Conservation (phyloP, 176 grass and related monocot species). For the Cocos nucifera region DNA sequence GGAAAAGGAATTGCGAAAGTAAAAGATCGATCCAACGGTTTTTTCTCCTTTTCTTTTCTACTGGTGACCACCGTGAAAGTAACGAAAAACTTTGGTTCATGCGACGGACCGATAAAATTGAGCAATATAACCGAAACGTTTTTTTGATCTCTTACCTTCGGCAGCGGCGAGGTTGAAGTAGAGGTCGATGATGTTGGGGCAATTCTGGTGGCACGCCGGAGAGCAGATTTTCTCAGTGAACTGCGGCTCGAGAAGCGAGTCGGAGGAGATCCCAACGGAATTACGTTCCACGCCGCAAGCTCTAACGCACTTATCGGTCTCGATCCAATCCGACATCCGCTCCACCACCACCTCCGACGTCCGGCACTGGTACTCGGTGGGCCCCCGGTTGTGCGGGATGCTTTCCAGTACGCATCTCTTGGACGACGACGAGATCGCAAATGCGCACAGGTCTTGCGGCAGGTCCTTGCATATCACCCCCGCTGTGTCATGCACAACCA, state of each 20-base stretch:
- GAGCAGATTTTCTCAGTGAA: conserved; percentile 42
- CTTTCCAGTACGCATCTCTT: conserved; percentile 68
- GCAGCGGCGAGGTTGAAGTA: conserved; percentile 69
- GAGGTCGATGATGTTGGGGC: conserved; percentile 80
- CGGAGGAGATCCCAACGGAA: conserved; percentile 64
- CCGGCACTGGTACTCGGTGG: conserved; percentile 50
- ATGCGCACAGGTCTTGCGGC: conserved; percentile 45
- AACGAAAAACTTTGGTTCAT: no score
- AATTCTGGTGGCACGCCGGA: conserved; percentile 28
- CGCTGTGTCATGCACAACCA: conserved; percentile 3
- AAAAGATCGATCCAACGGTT: no score
- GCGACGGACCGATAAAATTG: not conserved
- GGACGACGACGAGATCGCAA: conserved; percentile 53
- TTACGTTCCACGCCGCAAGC: conserved; percentile 56
- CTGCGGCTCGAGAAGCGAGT: conserved; percentile 46
- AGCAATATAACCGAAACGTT: not conserved
- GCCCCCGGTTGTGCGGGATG: conserved; percentile 19
- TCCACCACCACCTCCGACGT: conserved; percentile 55
- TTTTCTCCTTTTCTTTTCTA: no score
- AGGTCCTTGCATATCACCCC: conserved; percentile 62
- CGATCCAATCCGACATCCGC: conserved; percentile 26
- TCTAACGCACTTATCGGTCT: conserved; percentile 41
- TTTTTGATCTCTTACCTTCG: conserved; percentile 27
- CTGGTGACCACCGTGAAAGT: no score
- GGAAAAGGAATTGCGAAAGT: no score